These are phyloP conservation scores for Fomitopsis betulina DNA, from an alignment of 1,284 basidiomycete species.

Conservation along the genomic window DNA sequence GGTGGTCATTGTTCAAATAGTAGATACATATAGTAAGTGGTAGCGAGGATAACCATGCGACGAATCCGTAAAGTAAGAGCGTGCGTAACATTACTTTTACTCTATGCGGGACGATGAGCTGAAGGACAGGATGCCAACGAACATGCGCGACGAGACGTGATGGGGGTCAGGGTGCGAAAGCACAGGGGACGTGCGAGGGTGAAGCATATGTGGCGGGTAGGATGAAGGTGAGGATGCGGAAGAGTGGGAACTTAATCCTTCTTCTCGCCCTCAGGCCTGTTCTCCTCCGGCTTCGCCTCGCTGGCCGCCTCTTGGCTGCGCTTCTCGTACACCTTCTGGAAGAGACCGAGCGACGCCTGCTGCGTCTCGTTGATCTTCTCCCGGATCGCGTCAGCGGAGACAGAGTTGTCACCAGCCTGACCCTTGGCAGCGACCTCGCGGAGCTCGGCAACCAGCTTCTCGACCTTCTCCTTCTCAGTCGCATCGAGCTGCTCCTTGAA, in stretches of 20 bases:
- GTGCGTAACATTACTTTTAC: slow-evolving; percentile 25
- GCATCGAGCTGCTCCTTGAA: slow-evolving; percentile 96
- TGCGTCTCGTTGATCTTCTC: slow-evolving; percentile 96
- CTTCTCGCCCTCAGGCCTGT: slow-evolving; percentile 61
- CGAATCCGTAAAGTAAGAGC: slow-evolving; percentile 21
- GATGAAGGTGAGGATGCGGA: neutral
- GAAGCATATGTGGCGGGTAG: neutral
- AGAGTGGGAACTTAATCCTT: slow-evolving; percentile 50
- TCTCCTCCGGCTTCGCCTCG: slow-evolving; percentile 40
- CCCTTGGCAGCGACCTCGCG: slow-evolving; percentile 90
- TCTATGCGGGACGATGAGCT: slow-evolving; percentile 17
- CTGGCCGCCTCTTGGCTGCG: slow-evolving; percentile 59
- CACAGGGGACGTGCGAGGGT: slow-evolving; percentile 1
- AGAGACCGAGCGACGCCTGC: slow-evolving; percentile 92
- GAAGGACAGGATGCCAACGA: slow-evolving; percentile 7
- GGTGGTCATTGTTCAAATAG: slow-evolving; percentile 15
- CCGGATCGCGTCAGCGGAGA: slow-evolving; percentile 86
- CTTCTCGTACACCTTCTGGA: slow-evolving; percentile 99
- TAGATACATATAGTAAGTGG: slow-evolving; percentile 14
- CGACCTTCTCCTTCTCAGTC: slow-evolving; percentile 91
- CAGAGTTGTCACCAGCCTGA: slow-evolving; percentile 77
- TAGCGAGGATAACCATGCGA: slow-evolving; percentile 12
- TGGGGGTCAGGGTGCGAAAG: neutral
- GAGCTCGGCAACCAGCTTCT: slow-evolving; percentile 82
- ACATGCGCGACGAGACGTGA: slow-evolving; percentile 4